Evolutionary conservation across 495 filamentous ascomycete species (phyloP), one percentile per base, ranked within the genome.

Genomic region (Talaromyces proteolyticus): DNA sequence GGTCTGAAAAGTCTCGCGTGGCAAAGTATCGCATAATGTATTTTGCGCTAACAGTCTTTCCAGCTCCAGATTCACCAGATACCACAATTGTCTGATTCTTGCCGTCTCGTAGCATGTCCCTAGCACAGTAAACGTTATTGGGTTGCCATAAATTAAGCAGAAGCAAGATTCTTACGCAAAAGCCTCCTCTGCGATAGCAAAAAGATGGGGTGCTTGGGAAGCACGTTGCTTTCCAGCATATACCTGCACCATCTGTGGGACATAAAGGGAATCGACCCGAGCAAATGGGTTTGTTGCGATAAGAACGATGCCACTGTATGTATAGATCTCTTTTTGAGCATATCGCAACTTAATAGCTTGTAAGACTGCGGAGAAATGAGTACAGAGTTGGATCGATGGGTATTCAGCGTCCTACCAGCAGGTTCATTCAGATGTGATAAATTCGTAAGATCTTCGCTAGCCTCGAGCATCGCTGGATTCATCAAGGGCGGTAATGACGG

Each of bases 1-100:
- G 87, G 54, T 93, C 91, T 39, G 94, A 89, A 2, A 92, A 87
- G 72, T 97, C 91, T 72, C 95, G 81, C 26, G 94, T 99, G 51
- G 93, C 94, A 69, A 99, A 99, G 72, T 99, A 99, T 59, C 93
- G 78, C 93, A 99, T 99, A 61, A 99, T 97, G 66, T 99, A 99
- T 66, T 99, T 99, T 36, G 93, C 93, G 67, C 94, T 97, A 62
- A 99, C 93, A 0, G 93, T 99, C 69, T 99, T 99, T 49, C 93
- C 93, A 50, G 93, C 93, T 74, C 93, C 93, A 42, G 93, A 99
- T 69, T 99, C 93, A 59, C 93, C 93, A 16, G 94, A 97, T 4
- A 99, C 93, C 47, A 99, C 93, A 47, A 99, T 92, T 26, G 93
- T 99, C 71, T 99, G 93, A 66, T 99, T 99, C 63, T 89, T 91